These are phyloP conservation scores for Phytophthora idaei DNA, from an alignment of 352 stramenopile genomes.

Conservation along the genomic window DNA sequence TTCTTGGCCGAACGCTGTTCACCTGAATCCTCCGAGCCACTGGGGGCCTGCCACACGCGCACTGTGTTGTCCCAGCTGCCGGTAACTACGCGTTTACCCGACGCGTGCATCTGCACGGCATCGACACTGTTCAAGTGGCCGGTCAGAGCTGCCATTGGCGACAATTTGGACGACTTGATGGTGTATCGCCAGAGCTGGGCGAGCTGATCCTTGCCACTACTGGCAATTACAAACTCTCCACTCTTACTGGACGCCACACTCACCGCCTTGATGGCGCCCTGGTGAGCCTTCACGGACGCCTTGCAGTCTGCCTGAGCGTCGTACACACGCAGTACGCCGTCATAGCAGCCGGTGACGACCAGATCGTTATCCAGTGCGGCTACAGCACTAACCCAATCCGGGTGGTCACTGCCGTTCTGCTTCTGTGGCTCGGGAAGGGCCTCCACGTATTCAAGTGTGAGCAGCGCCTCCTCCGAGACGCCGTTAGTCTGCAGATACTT, in stretches of 20 bases:
- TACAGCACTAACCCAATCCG: constrained; percentile 89
- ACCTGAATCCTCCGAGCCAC: constrained; percentile 18
- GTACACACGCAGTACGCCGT: constrained; percentile 85
- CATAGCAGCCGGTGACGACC: constrained; percentile 88
- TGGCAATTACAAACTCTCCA: constrained; percentile 66
- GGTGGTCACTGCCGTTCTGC: constrained; percentile 68
- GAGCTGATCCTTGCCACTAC: constrained; percentile 79
- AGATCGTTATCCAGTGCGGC: constrained; percentile 41
- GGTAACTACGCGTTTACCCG: constrained; percentile 54
- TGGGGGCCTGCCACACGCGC: constrained; percentile 62
- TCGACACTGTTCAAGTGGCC: constrained; percentile 88
- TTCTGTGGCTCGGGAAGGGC: constrained; percentile 77
- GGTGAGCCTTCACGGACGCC: constrained; percentile 75
- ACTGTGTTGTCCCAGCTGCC: constrained; percentile 89
- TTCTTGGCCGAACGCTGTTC: constrained; percentile 67
- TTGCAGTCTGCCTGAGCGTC: constrained; percentile 55
- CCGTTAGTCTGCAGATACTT: constrained; percentile 75
- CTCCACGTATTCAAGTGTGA: constrained; percentile 91
- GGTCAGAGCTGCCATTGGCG: constrained; percentile 57
- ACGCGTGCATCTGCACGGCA: constrained; percentile 45
- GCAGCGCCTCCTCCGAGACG: constrained; percentile 79
- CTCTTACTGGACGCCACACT: constrained; percentile 35
- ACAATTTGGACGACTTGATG: constrained; percentile 40
- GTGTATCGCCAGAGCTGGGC: constrained; percentile 72
- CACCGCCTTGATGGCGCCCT: constrained; percentile 78